Evolutionary conservation across 129 eudicot genomes (phyloP).

Genomic region (Tagetes erecta): DNA sequence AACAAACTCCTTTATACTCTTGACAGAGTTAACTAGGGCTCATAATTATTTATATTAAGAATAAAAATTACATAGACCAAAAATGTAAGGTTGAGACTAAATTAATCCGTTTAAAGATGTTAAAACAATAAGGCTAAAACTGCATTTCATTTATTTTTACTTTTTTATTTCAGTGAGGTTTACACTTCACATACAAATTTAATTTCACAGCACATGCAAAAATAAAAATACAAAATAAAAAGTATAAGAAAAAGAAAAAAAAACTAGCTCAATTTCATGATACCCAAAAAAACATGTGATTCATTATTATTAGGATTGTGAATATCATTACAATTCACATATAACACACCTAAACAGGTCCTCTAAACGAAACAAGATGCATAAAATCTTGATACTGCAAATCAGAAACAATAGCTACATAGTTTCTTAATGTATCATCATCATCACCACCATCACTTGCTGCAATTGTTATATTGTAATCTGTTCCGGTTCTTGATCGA

Average conservation of each 20-base stretch:
- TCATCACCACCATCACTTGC: neutral
- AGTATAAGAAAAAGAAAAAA: neutral
- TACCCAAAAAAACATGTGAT: neutral
- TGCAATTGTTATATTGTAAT: constrained; percentile 25
- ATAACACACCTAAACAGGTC: constrained; percentile 14
- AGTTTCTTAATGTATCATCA: constrained; percentile 20
- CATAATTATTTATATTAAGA: no score
- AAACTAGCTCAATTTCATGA: neutral
- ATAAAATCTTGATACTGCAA: constrained; percentile 7
- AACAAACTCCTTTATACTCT: no score
- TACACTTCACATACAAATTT: neutral
- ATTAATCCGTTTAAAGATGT: no score
- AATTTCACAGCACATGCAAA: neutral
- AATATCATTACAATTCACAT: neutral
- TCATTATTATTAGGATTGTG: neutral
- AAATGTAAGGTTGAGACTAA: no score
- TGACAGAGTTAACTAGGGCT: no score
- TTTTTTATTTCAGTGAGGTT: no score
- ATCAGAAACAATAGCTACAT: constrained; percentile 25
- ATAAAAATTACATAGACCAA: no score
- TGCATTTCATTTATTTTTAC: no score
- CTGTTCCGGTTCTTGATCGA: neutral
- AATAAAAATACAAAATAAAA: neutral
- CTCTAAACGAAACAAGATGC: constrained; percentile 26
- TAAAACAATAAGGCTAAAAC: no score